Evolutionary conservation across 257 asterid species (phyloP), one percentile per base, ranked within the genome.

Genomic region (Przewalskia tangutica): DNA sequence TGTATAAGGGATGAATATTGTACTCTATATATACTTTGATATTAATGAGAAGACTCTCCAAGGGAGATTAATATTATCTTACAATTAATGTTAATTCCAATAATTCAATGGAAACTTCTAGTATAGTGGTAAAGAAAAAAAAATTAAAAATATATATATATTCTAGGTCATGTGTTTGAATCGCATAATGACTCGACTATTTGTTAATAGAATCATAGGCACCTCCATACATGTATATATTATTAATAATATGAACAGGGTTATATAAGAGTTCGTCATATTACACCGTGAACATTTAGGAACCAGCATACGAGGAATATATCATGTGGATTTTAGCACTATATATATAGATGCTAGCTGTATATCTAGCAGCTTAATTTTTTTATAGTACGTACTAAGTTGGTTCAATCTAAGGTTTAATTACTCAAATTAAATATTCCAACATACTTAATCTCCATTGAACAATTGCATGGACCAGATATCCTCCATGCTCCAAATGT

Each of bases 401-500:
- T n/a, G 79, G 6, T 75, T 75, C 46, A 75, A 75, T 75, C 79
- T 75, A 75, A 32, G 60, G 4, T 51, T 75, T 50, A 40, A 67
- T 48, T 46, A 70, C 40, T 71, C 20, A 71, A 71, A 71, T 71
- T n/a, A 46, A 71, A 71, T 46, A 71, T 46, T 46, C 18, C 60
- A 23, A 73, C 60, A 73, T 73, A 73, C 79, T 73, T 20, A 50
- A 50, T 75, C 93, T 2, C 93, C 91, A 54, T 91, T 91, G 44
- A 93, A 92, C 80, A 93, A 86, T 62, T 95, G 95, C 88, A 95
- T 84, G 80, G 97, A 87, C 98, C 98, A 93, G 77, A 95, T 87
- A 86, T 95, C 98, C 85, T 95, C 98, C 93, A 95, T 90, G 88
- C 88, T 90, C 98, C 98, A 95, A 8, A 95, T 85, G 83, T 81